These are phyloP conservation scores for Albophoma yamanashiensis DNA, from an alignment of 2,329 filamentous ascomycete genomes.

Conservation along the genomic window DNA sequence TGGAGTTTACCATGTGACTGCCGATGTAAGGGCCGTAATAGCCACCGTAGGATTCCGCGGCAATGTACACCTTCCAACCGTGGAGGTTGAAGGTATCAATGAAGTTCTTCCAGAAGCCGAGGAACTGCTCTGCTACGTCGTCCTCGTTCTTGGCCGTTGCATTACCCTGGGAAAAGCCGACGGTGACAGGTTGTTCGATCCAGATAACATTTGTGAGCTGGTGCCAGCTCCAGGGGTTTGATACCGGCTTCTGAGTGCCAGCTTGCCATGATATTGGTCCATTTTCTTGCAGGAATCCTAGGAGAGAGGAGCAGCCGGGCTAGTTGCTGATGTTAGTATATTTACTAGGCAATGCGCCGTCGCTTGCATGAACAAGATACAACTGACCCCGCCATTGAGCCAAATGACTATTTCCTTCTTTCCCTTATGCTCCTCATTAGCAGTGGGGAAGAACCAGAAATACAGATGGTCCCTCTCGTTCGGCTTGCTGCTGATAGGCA, in stretches of 20 bases:
- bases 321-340: background rate
- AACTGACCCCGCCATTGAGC: slow-evolving; percentile 41
- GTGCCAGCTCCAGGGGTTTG: slow-evolving; percentile 62
- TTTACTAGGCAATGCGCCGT: background rate
- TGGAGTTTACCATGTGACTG: slow-evolving; percentile 56
- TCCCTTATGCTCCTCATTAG: slow-evolving; percentile 28
- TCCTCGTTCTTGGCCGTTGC: slow-evolving; percentile 54
- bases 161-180: slow-evolving; percentile 58
- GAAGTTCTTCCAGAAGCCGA: slow-evolving; percentile 73
- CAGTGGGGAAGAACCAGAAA: slow-evolving; percentile 58
- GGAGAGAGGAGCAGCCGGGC: slow-evolving; percentile 50
- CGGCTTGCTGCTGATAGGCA: slow-evolving; percentile 38
- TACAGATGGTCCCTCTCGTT: slow-evolving; percentile 44
- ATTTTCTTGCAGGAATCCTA: slow-evolving; percentile 66
- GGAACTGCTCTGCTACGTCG: slow-evolving; percentile 60
- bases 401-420: slow-evolving; percentile 52
- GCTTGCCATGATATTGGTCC: slow-evolving; percentile 63
- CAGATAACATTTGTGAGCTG: slow-evolving; percentile 45
- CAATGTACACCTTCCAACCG: slow-evolving; percentile 59
- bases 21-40: slow-evolving; percentile 62
- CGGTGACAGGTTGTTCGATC: slow-evolving; percentile 58
- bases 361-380: background rate
- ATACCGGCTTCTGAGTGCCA: slow-evolving; percentile 54
- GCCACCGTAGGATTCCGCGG: slow-evolving; percentile 61
- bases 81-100: slow-evolving; percentile 59